Base-by-base conservation (phyloP, 768 basidiomycete genomes). In the Chalciporus piperatus region DNA sequence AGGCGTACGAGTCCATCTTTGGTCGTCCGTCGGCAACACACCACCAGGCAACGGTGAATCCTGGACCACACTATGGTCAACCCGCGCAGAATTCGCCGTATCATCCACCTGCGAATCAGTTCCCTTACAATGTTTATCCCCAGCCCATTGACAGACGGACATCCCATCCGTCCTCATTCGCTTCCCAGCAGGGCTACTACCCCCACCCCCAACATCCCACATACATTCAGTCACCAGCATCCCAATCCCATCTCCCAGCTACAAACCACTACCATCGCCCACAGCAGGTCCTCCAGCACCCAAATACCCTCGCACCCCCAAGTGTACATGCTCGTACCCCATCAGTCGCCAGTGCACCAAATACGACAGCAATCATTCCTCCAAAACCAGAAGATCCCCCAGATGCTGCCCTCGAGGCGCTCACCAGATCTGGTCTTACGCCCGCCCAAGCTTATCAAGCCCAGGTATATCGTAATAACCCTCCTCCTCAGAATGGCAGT, bases 1-100 rank as follows among this genome's bases (percentile, higher is more conserved):
- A 83, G 49, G 90, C 90, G 41, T 93, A 91, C 74, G 87, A 92
- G 69, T 82, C 85, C 63, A 92, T 93, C 72, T 93, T 93, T 70
- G 89, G 89, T 22, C 80, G 90, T 22, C 86, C 89, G 46, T 80
- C 81, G 45, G 71, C 76, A 41, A 57, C 73, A 28, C 82, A 83
- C 67, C 84, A 83, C 59, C 71, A 72, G 51, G 52, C 60, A 14
- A 45, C 28, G 40, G 48, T 37, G 35, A 27, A 33, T 37, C 49
- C 16, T 37, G 35, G 35, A 37, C 35, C 57, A 39, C 54, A 52
- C 60, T 54, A 54, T 42, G 55, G 37, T 7, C 60, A 65, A 44
- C 58, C 56, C 44, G 39, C 44, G 27, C 55, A 59, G 45, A 52
- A 50, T 43, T 48, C 22, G 25, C 43, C 54, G 30, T 58, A 61